Conservation (phyloP, 768 basidiomycete genomes). For the Lactarius tabidus region DNA sequence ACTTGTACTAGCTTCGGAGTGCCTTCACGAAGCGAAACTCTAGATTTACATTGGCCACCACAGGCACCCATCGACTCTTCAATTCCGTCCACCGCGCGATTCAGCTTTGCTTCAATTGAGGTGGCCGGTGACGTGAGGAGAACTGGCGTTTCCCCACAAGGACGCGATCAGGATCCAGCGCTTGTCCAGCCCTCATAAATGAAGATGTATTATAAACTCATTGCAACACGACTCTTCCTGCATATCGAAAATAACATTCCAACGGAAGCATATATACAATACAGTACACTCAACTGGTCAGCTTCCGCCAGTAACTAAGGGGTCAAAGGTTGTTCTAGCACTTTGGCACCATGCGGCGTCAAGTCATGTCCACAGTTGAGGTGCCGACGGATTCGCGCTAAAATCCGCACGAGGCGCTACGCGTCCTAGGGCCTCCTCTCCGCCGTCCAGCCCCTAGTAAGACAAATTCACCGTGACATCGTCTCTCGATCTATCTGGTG, state of each 20-base stretch:
- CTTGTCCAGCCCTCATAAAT: not conserved
- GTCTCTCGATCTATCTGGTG: not conserved
- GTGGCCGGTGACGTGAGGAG: constrained; percentile 24
- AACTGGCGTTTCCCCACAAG: constrained; percentile 11
- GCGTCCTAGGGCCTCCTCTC: not conserved
- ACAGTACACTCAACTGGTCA: not conserved
- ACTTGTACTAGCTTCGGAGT: not conserved
- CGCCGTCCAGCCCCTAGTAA: not conserved
- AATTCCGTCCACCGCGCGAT: constrained; percentile 21
- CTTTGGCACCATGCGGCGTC: not conserved
- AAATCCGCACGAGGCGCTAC: not conserved
- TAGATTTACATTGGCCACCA: not conserved
- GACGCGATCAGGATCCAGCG: constrained; percentile 3
- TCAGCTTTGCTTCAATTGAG: constrained; percentile 15
- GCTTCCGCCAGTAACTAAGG: not conserved
- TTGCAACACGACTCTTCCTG: not conserved
- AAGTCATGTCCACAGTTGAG: not conserved
- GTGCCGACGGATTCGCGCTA: not conserved
- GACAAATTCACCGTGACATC: not conserved
- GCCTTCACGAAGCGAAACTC: not conserved
- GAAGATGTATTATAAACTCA: not conserved
- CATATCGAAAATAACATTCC: not conserved
- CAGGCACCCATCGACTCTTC: constrained; percentile 24
- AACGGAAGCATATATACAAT: not conserved
- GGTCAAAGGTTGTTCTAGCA: not conserved